Percentiles rank a stretch among this genome's conserved stretches.
Evolutionary conservation across 805 yeast species (phyloP).

Genomic region (Yarrowia porcina): DNA sequence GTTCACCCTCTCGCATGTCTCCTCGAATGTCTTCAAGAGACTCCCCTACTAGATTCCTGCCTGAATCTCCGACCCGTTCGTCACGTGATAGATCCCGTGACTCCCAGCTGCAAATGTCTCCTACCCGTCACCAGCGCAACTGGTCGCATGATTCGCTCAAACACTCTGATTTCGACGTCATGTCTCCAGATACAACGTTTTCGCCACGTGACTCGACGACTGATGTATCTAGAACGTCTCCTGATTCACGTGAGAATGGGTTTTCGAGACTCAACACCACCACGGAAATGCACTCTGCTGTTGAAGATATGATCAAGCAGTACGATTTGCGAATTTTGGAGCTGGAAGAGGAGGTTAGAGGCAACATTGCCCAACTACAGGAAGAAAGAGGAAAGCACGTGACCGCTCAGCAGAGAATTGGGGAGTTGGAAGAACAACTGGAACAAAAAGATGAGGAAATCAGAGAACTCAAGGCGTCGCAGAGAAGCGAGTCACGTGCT

Average conservation of each 20-base stretch:
- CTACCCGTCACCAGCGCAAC: background rate
- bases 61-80: background rate
- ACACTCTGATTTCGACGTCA: background rate
- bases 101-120: background rate
- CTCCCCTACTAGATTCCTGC: background rate
- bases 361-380: background rate
- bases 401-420: background rate
- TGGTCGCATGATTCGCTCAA: background rate
- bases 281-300: constrained; percentile 13
- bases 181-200: background rate
- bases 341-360: background rate
- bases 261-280: background rate
- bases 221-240: background rate
- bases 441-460: background rate
- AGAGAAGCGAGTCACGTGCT: background rate
- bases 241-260: constrained; percentile 2
- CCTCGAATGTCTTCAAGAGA: background rate
- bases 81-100: background rate
- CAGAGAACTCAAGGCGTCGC: background rate
- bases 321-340: constrained; percentile 1
- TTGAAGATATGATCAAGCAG: constrained; percentile 20
- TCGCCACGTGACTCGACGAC: constrained; percentile 6
- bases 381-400: background rate
- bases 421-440: background rate
- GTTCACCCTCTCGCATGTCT: background rate